Evolutionary conservation across 1,139 yeast genomes (phyloP), one percentile per base, ranked within the genome.

Genomic region (Kodamaea ohmeri): DNA sequence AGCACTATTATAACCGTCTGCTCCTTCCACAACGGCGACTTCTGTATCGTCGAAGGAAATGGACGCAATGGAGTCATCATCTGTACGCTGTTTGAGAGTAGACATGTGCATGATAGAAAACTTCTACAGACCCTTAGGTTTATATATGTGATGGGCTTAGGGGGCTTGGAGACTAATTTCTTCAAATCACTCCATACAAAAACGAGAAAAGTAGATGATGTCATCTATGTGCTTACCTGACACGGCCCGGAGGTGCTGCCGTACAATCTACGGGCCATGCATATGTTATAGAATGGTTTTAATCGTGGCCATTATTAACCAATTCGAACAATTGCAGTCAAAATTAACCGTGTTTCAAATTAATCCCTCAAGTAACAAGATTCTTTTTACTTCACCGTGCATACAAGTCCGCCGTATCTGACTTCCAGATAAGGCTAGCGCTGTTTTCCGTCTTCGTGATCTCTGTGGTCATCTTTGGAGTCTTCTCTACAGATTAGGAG

Each of bases 81-180:
- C 38, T 24, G 40, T 39, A 18, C 28, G 34, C 15, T 24, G 24
- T 33, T 43, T 43, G 29, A 41, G 20, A 34, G 34, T 31, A 14
- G 42, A 21, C 27, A 32, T 24, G 15, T 32, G 35, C 13, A 21
- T 20, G 26, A 8, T 14, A 13, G 7, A 7, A 4, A 13, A 21
- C 12, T 7, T 17, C 20, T 6, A 21, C 18, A 13, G 30, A 9
- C 11, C 29, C n/a, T 22, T 15, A 11, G 22, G 16, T 27, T 21
- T 34, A 34, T 34, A 34, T 20, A 34, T 12, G 15, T 11, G 25
- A n/a, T 9, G 16, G 11, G 25, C 36, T 26, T 13, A 12, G 32
- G 26, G 32, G 25, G 32, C 35, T 32, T 25, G 35, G 28, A 21
- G 28, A 20, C 11, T 18, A 13, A 15, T 15, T 12, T 31, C 13